Evolutionary conservation across 352 stramenopile species (phyloP), one percentile per base, ranked within the genome.

Genomic region (Blastocystis sp.): DNA sequence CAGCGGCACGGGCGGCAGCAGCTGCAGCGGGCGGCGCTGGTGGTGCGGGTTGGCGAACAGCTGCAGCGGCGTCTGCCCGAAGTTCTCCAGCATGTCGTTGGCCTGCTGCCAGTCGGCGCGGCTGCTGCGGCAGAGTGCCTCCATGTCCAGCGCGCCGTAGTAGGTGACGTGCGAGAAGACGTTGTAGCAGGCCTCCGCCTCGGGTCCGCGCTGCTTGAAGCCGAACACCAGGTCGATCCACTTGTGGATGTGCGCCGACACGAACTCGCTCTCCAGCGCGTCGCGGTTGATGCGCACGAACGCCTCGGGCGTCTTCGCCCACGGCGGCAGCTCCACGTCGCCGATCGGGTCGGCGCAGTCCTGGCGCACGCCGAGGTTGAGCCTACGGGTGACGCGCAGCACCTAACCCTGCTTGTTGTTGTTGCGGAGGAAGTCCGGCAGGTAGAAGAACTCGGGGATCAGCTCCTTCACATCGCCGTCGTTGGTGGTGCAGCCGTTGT

Each of bases 151-250:
- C 66, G 96, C 95, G 43, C 96, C 96, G 92, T 99, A 96, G 90
- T 99, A 99, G 9, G 96, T 98, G 14, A 99, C 92, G 88, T 98
- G 96, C 71, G 98, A 98, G 78, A 96, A 99, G 7, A 97, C 94
- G 88, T 99, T 99, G 67, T 95, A 93, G 2, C 92, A 91, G 40
- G 94, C 92, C n/a, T 94, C 90, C 0, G 93, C 93, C 10, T 91
- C 91, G 21, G 89, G 45, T 0, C 93, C 93, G 19, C 48, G 67
- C 69, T 98, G 96, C 89, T 96, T 98, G 88, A 90, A 94, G 3
- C 96, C 97, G 91, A 98, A 99, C 60, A 98, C 97, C 66, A 99
- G 90, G 89, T 99, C 96, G 89, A 99, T 98, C 97, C 97, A 99
- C 82, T 95, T 90, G 71, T 98, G 95, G 62, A 99, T 89, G 81